Conservation (phyloP, 2,329 filamentous ascomycete genomes). For the Penicillium sp. region DNA sequence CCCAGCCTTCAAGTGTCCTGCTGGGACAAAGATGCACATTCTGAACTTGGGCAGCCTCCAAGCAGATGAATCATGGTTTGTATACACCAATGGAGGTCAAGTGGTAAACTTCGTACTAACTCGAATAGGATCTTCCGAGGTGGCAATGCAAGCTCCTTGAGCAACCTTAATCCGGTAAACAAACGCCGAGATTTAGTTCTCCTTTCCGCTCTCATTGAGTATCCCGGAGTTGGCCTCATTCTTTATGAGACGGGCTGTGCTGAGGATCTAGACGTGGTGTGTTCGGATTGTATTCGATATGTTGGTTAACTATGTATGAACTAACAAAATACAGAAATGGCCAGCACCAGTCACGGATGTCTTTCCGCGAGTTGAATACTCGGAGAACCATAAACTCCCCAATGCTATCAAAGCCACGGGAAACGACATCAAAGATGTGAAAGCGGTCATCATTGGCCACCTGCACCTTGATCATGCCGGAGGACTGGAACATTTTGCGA, state of each 20-base stretch:
- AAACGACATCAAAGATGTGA: conserved; percentile 48
- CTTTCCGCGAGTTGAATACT: conserved; percentile 39
- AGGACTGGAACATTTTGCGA: conserved; percentile 47
- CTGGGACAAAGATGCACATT: conserved; percentile 49
- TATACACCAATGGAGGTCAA: not conserved
- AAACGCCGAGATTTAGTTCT: conserved; percentile 44
- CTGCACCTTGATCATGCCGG: conserved; percentile 51
- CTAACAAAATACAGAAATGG: conserved; percentile 30
- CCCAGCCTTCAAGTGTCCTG: conserved; percentile 17
- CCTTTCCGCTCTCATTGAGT: conserved; percentile 46
- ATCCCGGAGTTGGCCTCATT: conserved; percentile 46
- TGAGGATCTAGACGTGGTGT: conserved; percentile 41
- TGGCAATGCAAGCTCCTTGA: conserved; percentile 39
- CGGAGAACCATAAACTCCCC: conserved; percentile 33
- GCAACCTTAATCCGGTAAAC: conserved; percentile 40
- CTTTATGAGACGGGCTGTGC: conserved; percentile 49
- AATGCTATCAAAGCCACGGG: conserved; percentile 38
- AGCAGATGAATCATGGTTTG: conserved; percentile 48
- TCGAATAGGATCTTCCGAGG: conserved; percentile 38
- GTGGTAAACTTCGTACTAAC: not conserved
- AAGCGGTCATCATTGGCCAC: conserved; percentile 48
- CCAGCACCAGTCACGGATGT: conserved; percentile 38
- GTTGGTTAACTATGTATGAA: not conserved
- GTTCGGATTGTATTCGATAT: conserved; percentile 9
- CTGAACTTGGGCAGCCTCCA: conserved; percentile 47